Evolutionary conservation across 495 filamentous ascomycete genomes (phyloP).

Genomic region (Penicillium bialowiezense): DNA sequence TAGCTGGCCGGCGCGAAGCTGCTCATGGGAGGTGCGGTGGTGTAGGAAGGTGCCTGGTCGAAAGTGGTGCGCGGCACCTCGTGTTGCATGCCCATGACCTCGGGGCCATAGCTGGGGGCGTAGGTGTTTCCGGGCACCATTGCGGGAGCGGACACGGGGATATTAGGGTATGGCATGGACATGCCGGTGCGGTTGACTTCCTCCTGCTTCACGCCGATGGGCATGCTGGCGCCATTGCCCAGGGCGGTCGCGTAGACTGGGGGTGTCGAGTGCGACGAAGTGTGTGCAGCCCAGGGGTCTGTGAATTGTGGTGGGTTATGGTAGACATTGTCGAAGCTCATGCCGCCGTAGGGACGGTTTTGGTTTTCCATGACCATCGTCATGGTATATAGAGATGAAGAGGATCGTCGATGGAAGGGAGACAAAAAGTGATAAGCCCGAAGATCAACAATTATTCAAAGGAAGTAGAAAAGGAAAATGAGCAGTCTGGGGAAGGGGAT

Average conservation of each 20-base stretch:
- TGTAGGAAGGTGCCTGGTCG: slow-evolving; percentile 60
- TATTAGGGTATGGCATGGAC: slow-evolving; percentile 70
- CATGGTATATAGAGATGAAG: slow-evolving; percentile 50
- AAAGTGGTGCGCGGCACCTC: slow-evolving; percentile 59
- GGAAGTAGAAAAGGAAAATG: slow-evolving; percentile 29
- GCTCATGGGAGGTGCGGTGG: slow-evolving; percentile 66
- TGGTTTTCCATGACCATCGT: slow-evolving; percentile 89
- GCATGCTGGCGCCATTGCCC: slow-evolving; percentile 55
- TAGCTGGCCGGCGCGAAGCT: slow-evolving; percentile 60
- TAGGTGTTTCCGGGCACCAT: slow-evolving; percentile 67
- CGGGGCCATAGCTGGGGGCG: slow-evolving; percentile 62
- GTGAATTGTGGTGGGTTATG: slow-evolving; percentile 83
- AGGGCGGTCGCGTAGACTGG: slow-evolving; percentile 57
- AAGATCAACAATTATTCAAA: slow-evolving; percentile 18
- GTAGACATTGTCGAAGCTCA: slow-evolving; percentile 78
- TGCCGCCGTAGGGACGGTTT: slow-evolving; percentile 75
- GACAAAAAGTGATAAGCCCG: slow-evolving; percentile 34
- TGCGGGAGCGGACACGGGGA: slow-evolving; percentile 70
- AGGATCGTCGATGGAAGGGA: slow-evolving; percentile 25
- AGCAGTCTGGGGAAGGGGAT: slow-evolving; percentile 60
- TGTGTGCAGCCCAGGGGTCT: slow-evolving; percentile 75
- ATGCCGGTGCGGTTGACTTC: slow-evolving; percentile 59
- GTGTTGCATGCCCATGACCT: slow-evolving; percentile 69
- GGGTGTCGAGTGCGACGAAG: slow-evolving; percentile 54
- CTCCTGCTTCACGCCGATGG: slow-evolving; percentile 55